Percentiles rank a stretch among this genome's conserved stretches.
Conservation (phyloP, 176 grass and related monocot species). For the bread wheat (Triticum aestivum) region IWGSC_CS_RefSeq_v2.1 NC_057810.1:405275179-405275678, state of each 20-base stretch:
- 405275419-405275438: background rate
- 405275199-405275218: background rate
- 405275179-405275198: background rate
- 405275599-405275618: background rate
- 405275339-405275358: background rate
- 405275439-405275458: background rate
- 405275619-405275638: background rate
- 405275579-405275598: slow-evolving; percentile 3
- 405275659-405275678: background rate
- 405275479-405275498: background rate
- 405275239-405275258: background rate
- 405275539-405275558: background rate
- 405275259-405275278: background rate
- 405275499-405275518: background rate
- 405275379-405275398: background rate
- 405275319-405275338: background rate
- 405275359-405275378: background rate
- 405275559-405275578: background rate
- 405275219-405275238: background rate
- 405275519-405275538: background rate
- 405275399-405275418: background rate
- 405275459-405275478: background rate
- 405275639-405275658: background rate
- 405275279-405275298: background rate
- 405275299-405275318: slow-evolving; percentile 4